Base-by-base conservation (phyloP, 331 rosid genomes). In the Pyracantha coccinea region DNA sequence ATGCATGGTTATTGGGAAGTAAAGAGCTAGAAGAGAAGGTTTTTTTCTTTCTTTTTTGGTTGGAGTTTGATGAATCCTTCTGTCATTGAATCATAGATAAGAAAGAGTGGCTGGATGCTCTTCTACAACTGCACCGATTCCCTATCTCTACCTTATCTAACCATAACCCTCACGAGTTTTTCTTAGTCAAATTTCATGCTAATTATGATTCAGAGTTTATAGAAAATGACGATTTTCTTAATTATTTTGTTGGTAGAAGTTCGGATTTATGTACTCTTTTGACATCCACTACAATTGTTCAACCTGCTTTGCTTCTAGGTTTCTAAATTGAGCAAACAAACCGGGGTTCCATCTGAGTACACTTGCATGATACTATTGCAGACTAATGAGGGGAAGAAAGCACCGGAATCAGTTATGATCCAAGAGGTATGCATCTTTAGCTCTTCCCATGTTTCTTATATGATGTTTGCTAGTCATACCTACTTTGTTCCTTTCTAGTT, bases 21-120 rank as follows among this genome's bases (percentile, higher is more conserved):
- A 82, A 79, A 88, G 97, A 86, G 86, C 83, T 92, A 38, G 91
- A 88, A 77, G 93, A 90, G 80, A 90, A 90, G 97, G 97, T 94
- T 80, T 52, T 83, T 76, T 54, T 25, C 83, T 81, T 64, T 4
- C 44, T 35, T 35, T 9, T 10, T 38, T 38, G 15, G 45, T 38
- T 38, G 45, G 45, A 38, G 13, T 38, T 38, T 38, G 45, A 38
- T 38, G 45, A 38, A 38, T 38, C 4, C 45, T 38, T 38, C 14
- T 38, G n/a, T n/a, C n/a, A n/a, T n/a, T n/a, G n/a, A n/a, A 3
- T 38, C 4, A 11, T 38, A 38, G 45, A 10, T 38, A 38, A 38
- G 45, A 14, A 38, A 11, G 14, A 11, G 0, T 38, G 45, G 45
- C 4, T 38, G 45, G 15, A 38, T 38, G 14, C 15, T 38, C 14